Percentiles rank a stretch among this genome's conserved stretches.
Conservation (phyloP, 2,329 filamentous ascomycete species). For the Chalara sp. region DNA sequence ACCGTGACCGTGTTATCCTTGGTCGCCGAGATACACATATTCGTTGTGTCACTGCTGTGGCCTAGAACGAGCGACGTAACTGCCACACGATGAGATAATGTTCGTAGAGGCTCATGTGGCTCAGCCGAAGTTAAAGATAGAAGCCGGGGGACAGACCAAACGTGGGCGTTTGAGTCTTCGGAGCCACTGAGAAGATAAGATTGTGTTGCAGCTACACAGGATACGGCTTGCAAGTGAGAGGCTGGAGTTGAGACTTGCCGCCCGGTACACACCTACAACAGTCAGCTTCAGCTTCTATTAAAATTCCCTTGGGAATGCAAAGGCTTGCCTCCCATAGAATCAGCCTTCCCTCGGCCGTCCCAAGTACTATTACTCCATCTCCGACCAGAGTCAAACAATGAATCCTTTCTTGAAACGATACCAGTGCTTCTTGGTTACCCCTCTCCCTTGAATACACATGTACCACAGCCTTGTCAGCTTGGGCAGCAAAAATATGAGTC, state of each 20-base stretch:
- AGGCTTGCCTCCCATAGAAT: slow-evolving; percentile 85
- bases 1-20: slow-evolving; percentile 83
- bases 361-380: slow-evolving; percentile 65
- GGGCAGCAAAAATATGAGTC: slow-evolving; percentile 84
- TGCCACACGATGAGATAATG: slow-evolving; percentile 69
- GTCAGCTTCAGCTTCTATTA: slow-evolving; percentile 7
- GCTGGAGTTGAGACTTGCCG: slow-evolving; percentile 69
- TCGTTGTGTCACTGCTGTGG: slow-evolving; percentile 64
- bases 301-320: background rate
- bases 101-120: slow-evolving; percentile 64
- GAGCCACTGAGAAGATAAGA: slow-evolving; percentile 73
- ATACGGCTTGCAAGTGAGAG: slow-evolving; percentile 75
- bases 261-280: slow-evolving; percentile 60
- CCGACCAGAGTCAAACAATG: slow-evolving; percentile 67
- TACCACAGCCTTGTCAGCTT: slow-evolving; percentile 84
- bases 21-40: slow-evolving; percentile 77
- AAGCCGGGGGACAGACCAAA: slow-evolving; percentile 78
- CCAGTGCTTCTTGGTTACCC: slow-evolving; percentile 79
- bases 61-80: slow-evolving; percentile 60
- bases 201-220: slow-evolving; percentile 64
- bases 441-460: slow-evolving; percentile 84
- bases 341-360: slow-evolving; percentile 77
- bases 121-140: slow-evolving; percentile 51
- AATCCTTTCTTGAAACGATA: slow-evolving; percentile 84
- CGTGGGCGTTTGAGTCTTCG: slow-evolving; percentile 81